These are phyloP conservation scores for Puccinia novopanici DNA, from an alignment of 1,284 basidiomycete species.

Conservation along the genomic window DNA sequence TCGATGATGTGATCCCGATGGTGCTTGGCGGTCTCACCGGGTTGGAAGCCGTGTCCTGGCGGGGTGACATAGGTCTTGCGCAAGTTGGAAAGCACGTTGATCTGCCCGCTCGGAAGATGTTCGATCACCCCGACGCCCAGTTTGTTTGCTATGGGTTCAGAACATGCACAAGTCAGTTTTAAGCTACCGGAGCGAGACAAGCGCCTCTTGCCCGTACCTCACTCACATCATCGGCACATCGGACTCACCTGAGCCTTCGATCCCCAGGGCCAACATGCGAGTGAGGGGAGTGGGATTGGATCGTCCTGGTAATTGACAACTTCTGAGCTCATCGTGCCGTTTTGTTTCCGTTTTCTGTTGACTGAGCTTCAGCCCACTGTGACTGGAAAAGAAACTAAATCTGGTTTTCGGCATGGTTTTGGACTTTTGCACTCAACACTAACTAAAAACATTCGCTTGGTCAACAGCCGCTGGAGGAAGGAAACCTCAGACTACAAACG, in stretches of 20 bases:
- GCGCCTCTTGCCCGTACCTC: neutral
- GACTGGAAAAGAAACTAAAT: no score
- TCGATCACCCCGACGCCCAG: slow-evolving; percentile 92
- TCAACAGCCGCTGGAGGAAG: no score
- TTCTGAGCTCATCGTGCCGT: neutral
- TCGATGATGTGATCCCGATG: slow-evolving; percentile 88
- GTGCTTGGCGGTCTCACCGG: slow-evolving; percentile 89
- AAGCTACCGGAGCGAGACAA: neutral
- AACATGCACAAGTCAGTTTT: neutral
- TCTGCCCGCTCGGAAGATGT: slow-evolving; percentile 64
- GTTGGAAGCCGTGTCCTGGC: slow-evolving; percentile 94
- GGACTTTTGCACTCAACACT: no score
- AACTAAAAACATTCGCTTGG: no score
- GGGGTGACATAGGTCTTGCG: slow-evolving; percentile 98
- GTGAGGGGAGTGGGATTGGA: slow-evolving; percentile 22
- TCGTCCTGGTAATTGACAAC: slow-evolving; percentile 37
- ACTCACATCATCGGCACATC: neutral
- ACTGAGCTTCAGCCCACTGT: no score
- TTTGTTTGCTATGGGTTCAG: slow-evolving; percentile 74
- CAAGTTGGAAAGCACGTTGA: slow-evolving; percentile 64
- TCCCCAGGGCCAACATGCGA: slow-evolving; percentile 36
- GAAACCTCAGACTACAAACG: neutral
- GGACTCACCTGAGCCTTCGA: slow-evolving; percentile 50
- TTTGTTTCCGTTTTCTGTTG: no score
- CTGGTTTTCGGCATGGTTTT: no score